Evolutionary conservation across 495 filamentous ascomycete genomes (phyloP).

Genomic region (Parathielavia hyrcaniae): DNA sequence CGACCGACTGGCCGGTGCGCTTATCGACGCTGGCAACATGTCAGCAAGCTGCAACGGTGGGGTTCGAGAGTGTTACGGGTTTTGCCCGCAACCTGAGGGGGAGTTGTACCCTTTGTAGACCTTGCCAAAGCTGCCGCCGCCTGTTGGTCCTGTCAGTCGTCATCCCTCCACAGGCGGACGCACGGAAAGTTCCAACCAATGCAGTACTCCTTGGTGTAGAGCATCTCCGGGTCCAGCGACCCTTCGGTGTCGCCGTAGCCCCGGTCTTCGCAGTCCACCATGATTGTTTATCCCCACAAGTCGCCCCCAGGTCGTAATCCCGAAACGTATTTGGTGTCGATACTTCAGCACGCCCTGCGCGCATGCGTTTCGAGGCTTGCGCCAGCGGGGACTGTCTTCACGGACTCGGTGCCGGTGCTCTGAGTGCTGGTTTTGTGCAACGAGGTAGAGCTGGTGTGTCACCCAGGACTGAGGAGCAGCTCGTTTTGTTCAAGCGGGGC

Average conservation of each 20-base stretch:
- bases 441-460: too few relatives aligned
- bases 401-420: too few relatives aligned
- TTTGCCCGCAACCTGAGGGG: background rate
- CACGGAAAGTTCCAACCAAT: slow-evolving; percentile 58
- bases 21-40: slow-evolving; percentile 63
- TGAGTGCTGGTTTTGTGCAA: too few relatives aligned
- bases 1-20: slow-evolving; percentile 75
- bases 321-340: too few relatives aligned
- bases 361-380: background rate
- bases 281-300: slow-evolving; percentile 11
- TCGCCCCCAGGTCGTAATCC: background rate
- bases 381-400: too few relatives aligned
- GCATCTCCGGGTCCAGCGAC: slow-evolving; percentile 68
- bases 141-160: slow-evolving; percentile 28
- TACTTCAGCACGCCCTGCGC: background rate
- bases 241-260: slow-evolving; percentile 41
- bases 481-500: too few relatives aligned
- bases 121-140: slow-evolving; percentile 88
- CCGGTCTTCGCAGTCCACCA: slow-evolving; percentile 37
- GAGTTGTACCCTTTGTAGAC: slow-evolving; percentile 82
- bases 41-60: slow-evolving; percentile 26
- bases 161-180: background rate
- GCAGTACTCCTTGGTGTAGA: slow-evolving; percentile 90
- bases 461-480: too few relatives aligned
- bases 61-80: too few relatives aligned